Conservation (phyloP, 352 stramenopile genomes). For the Globisporangium parvum region DNA sequence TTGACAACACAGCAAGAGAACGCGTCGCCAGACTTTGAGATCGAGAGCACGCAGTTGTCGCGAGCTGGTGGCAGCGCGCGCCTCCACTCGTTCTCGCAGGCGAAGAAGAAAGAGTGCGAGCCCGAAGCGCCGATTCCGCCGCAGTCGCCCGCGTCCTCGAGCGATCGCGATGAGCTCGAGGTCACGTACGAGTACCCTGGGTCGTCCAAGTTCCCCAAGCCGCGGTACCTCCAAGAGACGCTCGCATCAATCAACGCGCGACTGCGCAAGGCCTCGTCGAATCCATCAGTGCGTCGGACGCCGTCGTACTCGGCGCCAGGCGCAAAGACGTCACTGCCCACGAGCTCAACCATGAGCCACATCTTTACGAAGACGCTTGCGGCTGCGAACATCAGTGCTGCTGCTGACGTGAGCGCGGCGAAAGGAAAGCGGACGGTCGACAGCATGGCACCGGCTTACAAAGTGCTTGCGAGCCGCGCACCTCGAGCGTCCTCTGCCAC, state of each 20-base stretch:
- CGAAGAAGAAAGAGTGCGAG: slow-evolving; percentile 23
- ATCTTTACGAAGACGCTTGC: slow-evolving; percentile 16
- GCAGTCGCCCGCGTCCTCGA: slow-evolving; percentile 29
- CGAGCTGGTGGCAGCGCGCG: slow-evolving; percentile 6
- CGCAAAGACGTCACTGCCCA: slow-evolving; percentile 18
- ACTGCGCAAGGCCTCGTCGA: slow-evolving; percentile 19
- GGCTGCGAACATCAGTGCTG: not conserved
- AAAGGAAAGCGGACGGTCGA: slow-evolving; percentile 3
- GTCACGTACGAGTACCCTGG: slow-evolving; percentile 23
- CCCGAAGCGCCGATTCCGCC: slow-evolving; percentile 16
- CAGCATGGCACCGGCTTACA: slow-evolving; percentile 11
- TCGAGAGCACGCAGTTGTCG: not conserved
- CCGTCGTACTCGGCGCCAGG: slow-evolving; percentile 17
- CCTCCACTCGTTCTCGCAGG: slow-evolving; percentile 39
- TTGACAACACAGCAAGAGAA: slow-evolving; percentile 9
- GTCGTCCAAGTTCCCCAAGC: slow-evolving; percentile 17
- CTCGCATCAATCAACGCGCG: slow-evolving; percentile 49
- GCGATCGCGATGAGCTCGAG: slow-evolving; percentile 33
- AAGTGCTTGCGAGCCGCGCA: slow-evolving; percentile 9
- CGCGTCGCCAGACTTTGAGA: not conserved
- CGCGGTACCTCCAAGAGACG: slow-evolving; percentile 46
- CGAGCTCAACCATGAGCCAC: slow-evolving; percentile 8
- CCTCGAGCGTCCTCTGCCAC: slow-evolving; percentile 4
- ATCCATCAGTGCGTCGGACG: slow-evolving; percentile 10
- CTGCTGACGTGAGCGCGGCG: slow-evolving; percentile 1